Conservation (phyloP, 2,329 filamentous ascomycete genomes). For the Hypoxylon sp. region DNA sequence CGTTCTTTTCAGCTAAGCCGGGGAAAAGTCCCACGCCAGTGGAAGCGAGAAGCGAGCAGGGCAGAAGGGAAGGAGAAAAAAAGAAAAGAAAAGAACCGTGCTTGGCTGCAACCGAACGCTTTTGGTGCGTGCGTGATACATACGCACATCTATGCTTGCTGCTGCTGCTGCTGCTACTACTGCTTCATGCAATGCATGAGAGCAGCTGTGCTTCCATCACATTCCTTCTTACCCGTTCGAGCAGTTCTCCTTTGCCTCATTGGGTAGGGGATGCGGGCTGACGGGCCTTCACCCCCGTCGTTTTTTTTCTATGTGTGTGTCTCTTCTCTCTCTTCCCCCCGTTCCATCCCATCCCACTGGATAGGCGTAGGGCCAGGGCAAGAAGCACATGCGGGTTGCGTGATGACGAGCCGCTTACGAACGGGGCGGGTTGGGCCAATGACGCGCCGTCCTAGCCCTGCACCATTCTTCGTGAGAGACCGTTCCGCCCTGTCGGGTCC, state of each 20-base stretch:
- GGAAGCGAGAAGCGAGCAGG: conserved; percentile 29
- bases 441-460: conserved; percentile 26
- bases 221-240: conserved; percentile 45
- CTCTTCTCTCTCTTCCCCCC: conserved; percentile 8
- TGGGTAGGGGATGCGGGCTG: conserved; percentile 39
- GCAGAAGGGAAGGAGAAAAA: not conserved
- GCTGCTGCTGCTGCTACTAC: conserved; percentile 15
- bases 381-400: conserved; percentile 31
- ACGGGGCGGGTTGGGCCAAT: conserved; percentile 31
- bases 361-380: conserved; percentile 26
- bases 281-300: conserved; percentile 30
- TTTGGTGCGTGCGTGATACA: conserved; percentile 17
- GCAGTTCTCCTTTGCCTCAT: conserved; percentile 31
- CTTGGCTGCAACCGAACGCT: conserved; percentile 34
- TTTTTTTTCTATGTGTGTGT: conserved; percentile 17
- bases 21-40: conserved; percentile 16
- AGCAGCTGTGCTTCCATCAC: conserved; percentile 35
- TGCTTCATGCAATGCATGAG: conserved; percentile 40
- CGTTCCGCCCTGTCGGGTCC: conserved; percentile 44
- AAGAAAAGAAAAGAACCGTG: conserved; percentile 20
- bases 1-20: conserved; percentile 32
- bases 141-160: conserved; percentile 26
- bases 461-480: conserved; percentile 23
- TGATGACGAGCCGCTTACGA: conserved; percentile 45
- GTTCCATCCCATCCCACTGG: conserved; percentile 35